Evolutionary conservation across 371 early-diverging fungal genomes (phyloP), one percentile per base, ranked within the genome.

Genomic region (Amoeboaphelidium protococcarum): DNA sequence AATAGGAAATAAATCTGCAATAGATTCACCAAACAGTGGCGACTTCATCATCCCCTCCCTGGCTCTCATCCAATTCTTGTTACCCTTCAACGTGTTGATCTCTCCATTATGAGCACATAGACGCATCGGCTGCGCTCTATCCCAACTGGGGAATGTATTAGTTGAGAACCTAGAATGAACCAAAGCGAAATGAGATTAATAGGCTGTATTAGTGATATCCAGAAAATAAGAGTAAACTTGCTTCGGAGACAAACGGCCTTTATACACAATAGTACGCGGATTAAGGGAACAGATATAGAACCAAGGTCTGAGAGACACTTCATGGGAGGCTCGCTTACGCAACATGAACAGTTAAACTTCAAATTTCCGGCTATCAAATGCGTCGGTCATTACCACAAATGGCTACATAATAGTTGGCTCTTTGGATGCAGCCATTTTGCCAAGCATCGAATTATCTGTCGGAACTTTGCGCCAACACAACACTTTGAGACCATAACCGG

Each of bases 51-150:
- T 72, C 48, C 92, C 89, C 61, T 91, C 90, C 40, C 91, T 77
- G 42, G 95, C 84, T 25, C 88, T 76, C 90, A 90, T 91, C 89
- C 91, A 90, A 68, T 90, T 91, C 63, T 86, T 89, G 72, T 94
- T 94, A 40, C 95, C 95, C 47, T 87, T 76, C 26, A 94, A 70
- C 3, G 95, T 91, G 60, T 94, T 94, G 58, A 94, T 94, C 62
- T 94, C 92, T 2, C 88, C 94, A 58, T 94, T 94, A 67, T 94
- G 95, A 42, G 91, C 95, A 55, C 80, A 80, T 81, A 79, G 80
- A 52, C 89, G 70, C 81, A 90, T 79, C 23, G 95, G 95, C 59
- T 94, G 95, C 44, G 91, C 88, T 54, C 91, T 76, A 62, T 94
- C 91, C 95, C 95, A 94, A 13, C 78, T 77, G 13, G 95, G 95